Evolutionary conservation across 495 filamentous ascomycete species (phyloP), one percentile per base, ranked within the genome.

Genomic region (Talaromyces ruber): DNA sequence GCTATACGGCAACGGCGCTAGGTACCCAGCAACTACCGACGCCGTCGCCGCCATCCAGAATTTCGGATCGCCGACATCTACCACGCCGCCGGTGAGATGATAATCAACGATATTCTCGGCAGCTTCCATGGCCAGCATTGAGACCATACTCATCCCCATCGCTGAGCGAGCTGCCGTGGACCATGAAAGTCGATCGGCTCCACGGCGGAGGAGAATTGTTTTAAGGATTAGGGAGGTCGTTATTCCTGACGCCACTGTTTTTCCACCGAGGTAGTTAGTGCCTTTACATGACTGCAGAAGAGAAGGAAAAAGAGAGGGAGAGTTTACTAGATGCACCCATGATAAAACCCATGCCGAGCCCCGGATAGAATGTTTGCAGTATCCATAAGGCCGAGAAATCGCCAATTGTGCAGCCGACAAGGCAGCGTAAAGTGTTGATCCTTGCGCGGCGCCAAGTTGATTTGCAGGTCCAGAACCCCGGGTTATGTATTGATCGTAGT

Each of bases 131-230:
- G 75, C 72, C 25, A 79, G 26, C 79, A 81, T 80, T 0, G 77
- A 79, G 2, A 79, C 70, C 43, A 79, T 66, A 59, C 77, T 81
- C 79, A 81, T 81, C 0, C 79, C 79, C 67, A 71, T 73, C 0
- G 79, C 79, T 1, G 79, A 79, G 7, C 69, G 71, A 7, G 65
- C 65, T 3, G 79, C 77, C 28, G 54, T 66, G 0, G 55, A 47
- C 74, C 73, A 76, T 2, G 75, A 67, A 9, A 80, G 65, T 53
- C 67, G 63, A 54, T 81, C 79, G n/a, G 65, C 63, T 0, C 79
- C 79, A 8, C 62, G 67, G 2, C 67, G 66, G 14, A 81, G 75
- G 0, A 81, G 68, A 16, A 74, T 45, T 6, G 76, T 80, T 63
- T 81, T 75, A 4, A 81, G 68, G 1, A 76, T 69, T 29, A 79